Evolutionary conservation across 1,284 basidiomycete genomes (phyloP), one percentile per base, ranked within the genome.

Genomic region (Ustilago nuda): DNA sequence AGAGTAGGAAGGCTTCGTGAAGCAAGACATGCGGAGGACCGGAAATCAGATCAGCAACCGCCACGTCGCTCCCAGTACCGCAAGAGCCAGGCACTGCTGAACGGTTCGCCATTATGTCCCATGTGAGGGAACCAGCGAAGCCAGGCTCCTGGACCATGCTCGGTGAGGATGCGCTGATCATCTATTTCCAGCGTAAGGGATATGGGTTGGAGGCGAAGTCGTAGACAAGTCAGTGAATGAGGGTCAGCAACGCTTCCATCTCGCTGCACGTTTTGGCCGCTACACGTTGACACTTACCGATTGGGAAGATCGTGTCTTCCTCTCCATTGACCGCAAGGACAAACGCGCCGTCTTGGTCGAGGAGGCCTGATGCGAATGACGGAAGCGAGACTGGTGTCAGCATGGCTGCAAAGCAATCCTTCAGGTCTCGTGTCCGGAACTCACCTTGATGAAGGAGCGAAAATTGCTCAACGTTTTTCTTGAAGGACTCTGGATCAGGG

Each of bases 31-130:
- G 19, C 0, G 9, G 9, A 13, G 27, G 23, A 7, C 48, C 30
- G 27, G 12, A 11, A 19, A 53, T 43, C 4, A 36, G 32, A 8
- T 59, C 48, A 70, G 58, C 72, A 75, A 2, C 19, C 37, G 37
- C 59, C 50, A 17, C 55, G 36, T 52, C 55, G 32, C 39, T 58
- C 53, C 69, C 69, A 77, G 41, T 61, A 70, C 2, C 64, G 37
- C n/a, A 33, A 27, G 12, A 77, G 60, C 64, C 70, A 77, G 3
- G 62, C 37, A 27, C 60, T 66, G 60, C 70, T 70, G 9, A 69
- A 30, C 3, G 75, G 75, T 41, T 77, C 70, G 58, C 75, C 75
- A 30, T 69, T 73, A 37, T 77, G 75, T 7, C 70, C 75, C 56
- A 61, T 56, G 55, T 66, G 58, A 17, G 70, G 66, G 56, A 77